Base-by-base conservation (phyloP, 768 basidiomycete genomes). In the Chlorophyllum brunneum region DNA sequence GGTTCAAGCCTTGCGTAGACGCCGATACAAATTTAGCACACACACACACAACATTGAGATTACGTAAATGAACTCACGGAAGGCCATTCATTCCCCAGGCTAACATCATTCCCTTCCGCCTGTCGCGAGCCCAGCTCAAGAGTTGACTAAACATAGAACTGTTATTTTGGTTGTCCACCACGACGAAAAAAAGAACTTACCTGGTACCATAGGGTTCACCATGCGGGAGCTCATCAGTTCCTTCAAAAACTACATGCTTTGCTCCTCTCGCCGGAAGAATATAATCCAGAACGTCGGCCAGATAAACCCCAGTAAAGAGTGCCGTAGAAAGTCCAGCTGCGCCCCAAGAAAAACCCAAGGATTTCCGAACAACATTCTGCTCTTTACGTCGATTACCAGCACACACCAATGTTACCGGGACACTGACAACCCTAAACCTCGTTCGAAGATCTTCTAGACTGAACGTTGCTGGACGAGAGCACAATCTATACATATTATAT, bases 361-460 rank as follows among this genome's bases (percentile, higher is more conserved):
- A 72, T 61, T 83, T 78, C 13, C 69, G 70, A 27, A 83, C 73
- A 41, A 81, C 66, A 57, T 86, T 86, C 60, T 85, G 83, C 58
- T 86, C 83, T 60, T 83, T 85, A 23, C 83, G 67, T n/a, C n/a
- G n/a, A n/a, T n/a, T n/a, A n/a, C n/a, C n/a, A n/a, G n/a, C n/a
- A n/a, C n/a, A n/a, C n/a, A n/a, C n/a, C n/a, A n/a, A n/a, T n/a
- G 83, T 85, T 16, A 84, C 71, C 3, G 83, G 83, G 3, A 83
- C 55, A 0, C 81, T 85, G 5, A 83, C 76, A 7, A 77, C 67
- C 7, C 70, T 66, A 58, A 84, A 82, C 15, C 56, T 65, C 15
- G 59, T 58, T 36, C 68, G 67, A 5, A 85, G 66, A 48, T 81
- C 73, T 15, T 65, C 59, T 11, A 85, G 55, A 4, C 74, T 71